Evolutionary conservation across 2,329 filamentous ascomycete species (phyloP), one percentile per base, ranked within the genome.

Genomic region (Ophiocordyceps robertsii): DNA sequence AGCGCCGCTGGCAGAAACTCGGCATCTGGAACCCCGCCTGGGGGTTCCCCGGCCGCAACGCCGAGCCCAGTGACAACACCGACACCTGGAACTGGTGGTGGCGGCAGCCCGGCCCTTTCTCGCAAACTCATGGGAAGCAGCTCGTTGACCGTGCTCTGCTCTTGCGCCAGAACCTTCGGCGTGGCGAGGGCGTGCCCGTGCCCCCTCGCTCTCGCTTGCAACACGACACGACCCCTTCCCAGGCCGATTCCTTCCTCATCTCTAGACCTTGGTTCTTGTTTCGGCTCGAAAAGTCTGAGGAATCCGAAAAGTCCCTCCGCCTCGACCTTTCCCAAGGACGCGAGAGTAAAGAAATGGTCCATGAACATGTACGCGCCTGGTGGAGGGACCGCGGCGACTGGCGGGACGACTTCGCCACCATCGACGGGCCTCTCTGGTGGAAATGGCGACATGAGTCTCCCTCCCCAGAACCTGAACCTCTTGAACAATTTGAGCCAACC

Each of bases 391-490:
- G 37, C 14, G 37, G 37, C 24, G 37, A 38, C 37, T 38, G 37
- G 37, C 30, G 37, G 9, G 31, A 41, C 31, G 39, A 41, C 3
- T 41, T 41, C 21, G 2, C 37, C 17, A 27, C 5, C 10, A n/a
- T 2, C 2, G 12, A 16, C 6, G 5, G 21, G 11, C 17, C 36
- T 36, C 37, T 17, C 8, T 16, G 4, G n/a, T 41, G 39, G 39
- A 41, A 41, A 31, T 41, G 39, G 39, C 32, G 40, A 4, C 40
- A 42, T 27, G 40, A 42, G 33, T 42, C 40, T 32, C 40, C 40
- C 33, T 42, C 40, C 24, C 40, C 40, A 13, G 40, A 37, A 33
- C 40, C 40, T 4, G 40, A 42, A 4, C 19, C 19, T 19, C 19
- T 19, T 19, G 29, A 24, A 42, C n/a, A 14, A 38, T 13, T 42